A percentile compares a stretch with the other conserved stretches of the same genome.
phyloP scores from a whole-genome alignment of 306 rosid genomes.

The Quercus alba region DNA sequence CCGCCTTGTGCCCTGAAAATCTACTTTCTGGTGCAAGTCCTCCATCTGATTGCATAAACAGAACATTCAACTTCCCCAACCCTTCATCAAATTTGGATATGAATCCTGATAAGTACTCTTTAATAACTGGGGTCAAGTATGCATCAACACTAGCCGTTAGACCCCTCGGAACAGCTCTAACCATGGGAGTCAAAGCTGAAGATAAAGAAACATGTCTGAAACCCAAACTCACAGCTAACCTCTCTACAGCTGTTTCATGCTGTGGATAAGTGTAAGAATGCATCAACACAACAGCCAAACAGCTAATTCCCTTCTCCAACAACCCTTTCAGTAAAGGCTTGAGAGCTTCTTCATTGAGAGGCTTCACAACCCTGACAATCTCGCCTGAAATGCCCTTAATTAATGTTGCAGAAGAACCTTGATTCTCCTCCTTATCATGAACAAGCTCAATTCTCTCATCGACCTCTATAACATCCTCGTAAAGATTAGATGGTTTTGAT shows the following conservation, averaged over 20 bases:
- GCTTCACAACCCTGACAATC: constrained; percentile 69
- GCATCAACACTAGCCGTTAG: constrained; percentile 96
- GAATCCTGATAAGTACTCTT: constrained; percentile 89
- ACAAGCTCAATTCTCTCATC: constrained; percentile 81
- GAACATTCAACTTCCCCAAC: constrained; percentile 66
- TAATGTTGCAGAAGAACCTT: constrained; percentile 26
- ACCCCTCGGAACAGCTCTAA: constrained; percentile 95
- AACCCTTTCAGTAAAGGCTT: constrained; percentile 52
- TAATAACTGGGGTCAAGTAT: constrained; percentile 90
- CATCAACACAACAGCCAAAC: constrained; percentile 90
- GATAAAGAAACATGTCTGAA: constrained; percentile 88
- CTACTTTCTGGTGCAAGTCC: constrained; percentile 93
- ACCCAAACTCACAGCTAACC: constrained; percentile 71
- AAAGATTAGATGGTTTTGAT: constrained; percentile 78
- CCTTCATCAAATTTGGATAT: constrained; percentile 84
- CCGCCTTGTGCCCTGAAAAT: constrained; percentile 95
- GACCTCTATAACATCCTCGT: constrained; percentile 82
- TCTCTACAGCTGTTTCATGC: constrained; percentile 66
- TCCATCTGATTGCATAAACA: constrained; percentile 98
- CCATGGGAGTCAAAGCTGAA: constrained; percentile 94
- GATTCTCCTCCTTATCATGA: constrained; percentile 33
- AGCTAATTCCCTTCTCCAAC: constrained; percentile 65
- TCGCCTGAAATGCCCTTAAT: constrained; percentile 86
- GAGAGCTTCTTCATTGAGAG: constrained; percentile 60
- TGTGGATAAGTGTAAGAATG: constrained; percentile 85